Evolutionary conservation across 2,329 filamentous ascomycete species (phyloP).

Genomic region (Chaetomium strumarium): DNA sequence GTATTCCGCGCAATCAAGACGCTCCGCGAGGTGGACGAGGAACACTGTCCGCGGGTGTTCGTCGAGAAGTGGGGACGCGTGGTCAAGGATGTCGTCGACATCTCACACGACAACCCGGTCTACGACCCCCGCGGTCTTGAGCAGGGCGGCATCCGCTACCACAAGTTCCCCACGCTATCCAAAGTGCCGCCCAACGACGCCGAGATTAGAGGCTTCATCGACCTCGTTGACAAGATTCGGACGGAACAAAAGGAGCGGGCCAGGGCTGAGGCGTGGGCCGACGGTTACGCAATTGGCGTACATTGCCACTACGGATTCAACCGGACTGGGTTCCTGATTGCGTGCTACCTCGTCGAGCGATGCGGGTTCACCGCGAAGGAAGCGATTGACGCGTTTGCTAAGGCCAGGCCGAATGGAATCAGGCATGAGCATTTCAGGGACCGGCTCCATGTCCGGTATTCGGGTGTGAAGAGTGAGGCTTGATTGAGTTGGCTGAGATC

Average conservation of each 20-base stretch:
- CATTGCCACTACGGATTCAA: constrained; percentile 98
- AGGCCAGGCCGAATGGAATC: constrained; percentile 72
- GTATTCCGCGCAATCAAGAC: constrained; percentile 91
- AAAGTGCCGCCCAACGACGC: constrained; percentile 70
- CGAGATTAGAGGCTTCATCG: constrained; percentile 50
- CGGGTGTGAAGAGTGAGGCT: constrained; percentile 22
- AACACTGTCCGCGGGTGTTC: constrained; percentile 71
- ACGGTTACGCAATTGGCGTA: constrained; percentile 62
- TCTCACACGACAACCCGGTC: constrained; percentile 83
- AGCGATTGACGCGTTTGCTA: constrained; percentile 73
- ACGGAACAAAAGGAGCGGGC: constrained; percentile 45
- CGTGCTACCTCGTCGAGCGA: constrained; percentile 82
- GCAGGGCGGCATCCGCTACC: constrained; percentile 60
- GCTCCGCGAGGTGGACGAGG: constrained; percentile 78
- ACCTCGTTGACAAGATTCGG: constrained; percentile 54
- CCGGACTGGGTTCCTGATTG: constrained; percentile 84
- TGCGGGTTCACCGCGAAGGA: constrained; percentile 65
- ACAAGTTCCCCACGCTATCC: constrained; percentile 87
- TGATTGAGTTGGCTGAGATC: not conserved
- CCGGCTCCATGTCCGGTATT: constrained; percentile 74
- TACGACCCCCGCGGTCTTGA: constrained; percentile 74
- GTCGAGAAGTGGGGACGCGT: constrained; percentile 58
- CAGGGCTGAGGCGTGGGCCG: constrained; percentile 37
- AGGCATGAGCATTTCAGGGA: constrained; percentile 86
- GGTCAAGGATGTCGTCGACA: constrained; percentile 78